These are phyloP conservation scores for Phlyctochytrium bullatum DNA, from an alignment of 192 early-diverging fungal species.

Conservation along the genomic window DNA sequence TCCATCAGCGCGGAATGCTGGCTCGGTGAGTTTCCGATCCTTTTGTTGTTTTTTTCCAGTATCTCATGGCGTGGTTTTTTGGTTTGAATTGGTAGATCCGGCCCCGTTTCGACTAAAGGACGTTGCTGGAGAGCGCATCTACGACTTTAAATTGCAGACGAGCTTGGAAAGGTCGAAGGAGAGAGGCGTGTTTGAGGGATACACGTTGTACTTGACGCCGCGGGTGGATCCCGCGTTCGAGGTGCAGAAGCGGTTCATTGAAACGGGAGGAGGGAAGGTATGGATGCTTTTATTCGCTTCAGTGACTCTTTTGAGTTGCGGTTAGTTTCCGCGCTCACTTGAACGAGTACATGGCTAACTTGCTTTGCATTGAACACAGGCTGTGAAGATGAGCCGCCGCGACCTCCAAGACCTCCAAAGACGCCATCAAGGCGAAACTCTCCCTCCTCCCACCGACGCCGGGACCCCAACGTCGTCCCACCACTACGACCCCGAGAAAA, in stretches of 20 bases:
- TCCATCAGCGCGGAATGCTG: constrained; percentile 17
- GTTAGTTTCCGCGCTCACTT: too few species aligned
- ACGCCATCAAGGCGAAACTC: too few species aligned
- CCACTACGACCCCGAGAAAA: too few species aligned
- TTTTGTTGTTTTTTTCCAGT: not conserved
- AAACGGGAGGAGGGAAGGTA: constrained; percentile 20
- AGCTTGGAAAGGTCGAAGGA: too few species aligned
- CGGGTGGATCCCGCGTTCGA: not conserved
- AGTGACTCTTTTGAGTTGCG: too few species aligned
- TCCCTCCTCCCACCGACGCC: too few species aligned
- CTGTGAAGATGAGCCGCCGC: too few species aligned
- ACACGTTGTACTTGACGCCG: constrained; percentile 21
- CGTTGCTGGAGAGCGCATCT: constrained; percentile 3
- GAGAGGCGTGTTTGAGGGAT: constrained; percentile 7
- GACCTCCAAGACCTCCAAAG: too few species aligned
- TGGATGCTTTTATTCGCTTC: not conserved
- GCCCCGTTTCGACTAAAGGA: constrained; percentile 8
- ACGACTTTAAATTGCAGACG: too few species aligned
- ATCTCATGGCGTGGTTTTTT: not conserved
- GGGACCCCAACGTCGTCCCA: too few species aligned
- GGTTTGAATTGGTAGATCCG: constrained; percentile 3
- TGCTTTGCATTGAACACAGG: too few species aligned
- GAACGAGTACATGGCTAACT: too few species aligned
- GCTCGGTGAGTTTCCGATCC: not conserved
- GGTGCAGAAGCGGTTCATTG: constrained; percentile 11